Evolutionary conservation across 2,329 filamentous ascomycete species (phyloP), one percentile per base, ranked within the genome.

Genomic region (Colletotrichum noveboracense): DNA sequence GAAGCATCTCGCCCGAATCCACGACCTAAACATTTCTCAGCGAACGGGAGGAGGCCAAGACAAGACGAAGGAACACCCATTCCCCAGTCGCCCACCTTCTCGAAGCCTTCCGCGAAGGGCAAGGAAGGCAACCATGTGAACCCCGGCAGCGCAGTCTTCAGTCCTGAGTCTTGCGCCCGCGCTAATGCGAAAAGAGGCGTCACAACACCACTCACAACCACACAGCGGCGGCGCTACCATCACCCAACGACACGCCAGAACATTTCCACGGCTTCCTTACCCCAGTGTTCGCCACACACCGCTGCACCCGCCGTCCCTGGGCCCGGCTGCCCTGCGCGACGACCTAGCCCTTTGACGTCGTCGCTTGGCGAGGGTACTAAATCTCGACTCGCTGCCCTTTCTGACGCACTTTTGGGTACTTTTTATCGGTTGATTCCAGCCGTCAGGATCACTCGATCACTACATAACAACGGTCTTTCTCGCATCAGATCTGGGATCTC

Each of bases 151-250:
- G 16, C 56, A 32, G 55, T 36, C 62, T 68, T 71, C 62, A 66
- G 67, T 70, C 38, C 75, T 75, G 66, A 75, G 71, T 48, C 71
- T 68, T 75, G 62, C 75, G 75, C 75, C 75, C 75, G 72, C 75
- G 71, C 75, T 77, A 77, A 67, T 72, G 75, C 62, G 38, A 68
- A 58, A 64, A 43, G 38, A 71, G 55, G 67, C 68, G 72, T 60
- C 48, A 32, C 30, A 48, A 30, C 34, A 69, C 64, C 18, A 34
- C 52, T 26, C n/a, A 18, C 34, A 21, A 16, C 64, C 24, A 32
- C 62, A 38, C 34, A 43, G 55, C 55, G 34, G 58, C 14, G n/a
- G 60, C 30, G 26, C 38, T 21, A 10, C 24, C 43, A 48, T 21
- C 43, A 21, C 43, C 3, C 10, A 48, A 28, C 58, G 58, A 61